Evolutionary conservation across 257 asterid species (phyloP), one percentile per base, ranked within the genome.

Genomic region (Nicotiana attenuata): DNA sequence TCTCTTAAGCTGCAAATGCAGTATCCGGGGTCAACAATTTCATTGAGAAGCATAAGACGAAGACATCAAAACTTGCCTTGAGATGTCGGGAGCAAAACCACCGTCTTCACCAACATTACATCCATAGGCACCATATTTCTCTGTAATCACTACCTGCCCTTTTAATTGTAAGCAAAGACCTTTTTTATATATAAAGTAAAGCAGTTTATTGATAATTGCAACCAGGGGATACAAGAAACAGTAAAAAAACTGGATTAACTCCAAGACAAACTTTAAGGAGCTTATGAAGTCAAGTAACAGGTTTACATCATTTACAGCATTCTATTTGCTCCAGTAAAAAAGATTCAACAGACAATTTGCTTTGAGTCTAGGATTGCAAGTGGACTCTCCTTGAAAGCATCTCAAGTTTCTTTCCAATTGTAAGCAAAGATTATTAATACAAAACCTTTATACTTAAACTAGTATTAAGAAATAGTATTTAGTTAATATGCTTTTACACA

Each of bases 101-200:
- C 99, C 99, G 81, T 96, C 98, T 85, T 94, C 98, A 76, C 98
- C 99, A 87, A 96, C 98, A 85, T 89, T 93, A 83, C 98, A 96
- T 83, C 96, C 99, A 87, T 86, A 91, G 47, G 84, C 80, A 78
- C 97, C 97, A 87, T 81, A 83, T 85, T 88, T 94, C 83, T 96
- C 98, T 47, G 92, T 79, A 84, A 96, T 93, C 81, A 96, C 96
- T 66, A 97, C 96, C 99, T 96, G 95, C 83, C 86, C 75, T 69
- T 65, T 26, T 67, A 83, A 83, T 76, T 33, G 59, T 75, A 50
- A 75, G 79, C 63, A 50, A 22, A 13, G 41, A 15, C 10, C 8
- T 45, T 71, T 68, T 69, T 41, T 41, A 19, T 7, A n/a, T 71
- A 71, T 45, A 13, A 71, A 71, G 78, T 45, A 45, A 71, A 45